Evolutionary conservation across 371 early-diverging fungal genomes (phyloP).

Genomic region (Choanephora cucurbitarum): DNA sequence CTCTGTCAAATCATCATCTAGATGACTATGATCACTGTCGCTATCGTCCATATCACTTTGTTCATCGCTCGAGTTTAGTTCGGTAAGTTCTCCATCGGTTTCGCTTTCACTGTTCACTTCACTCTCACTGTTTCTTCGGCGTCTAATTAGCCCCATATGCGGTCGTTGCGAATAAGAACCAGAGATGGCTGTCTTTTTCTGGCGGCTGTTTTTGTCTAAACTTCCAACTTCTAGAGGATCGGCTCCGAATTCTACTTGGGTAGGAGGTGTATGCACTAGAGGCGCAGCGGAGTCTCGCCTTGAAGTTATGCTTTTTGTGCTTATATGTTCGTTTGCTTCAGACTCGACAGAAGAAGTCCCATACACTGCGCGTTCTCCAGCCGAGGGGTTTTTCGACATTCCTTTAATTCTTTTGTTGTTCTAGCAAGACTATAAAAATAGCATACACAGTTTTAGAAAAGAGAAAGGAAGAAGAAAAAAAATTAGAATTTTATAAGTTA

Average conservation of each 20-base stretch:
- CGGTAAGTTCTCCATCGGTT: slow-evolving; percentile 21
- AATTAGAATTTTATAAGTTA: neutral
- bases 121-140: slow-evolving; percentile 30
- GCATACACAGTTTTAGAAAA: slow-evolving; percentile 13
- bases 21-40: slow-evolving; percentile 23
- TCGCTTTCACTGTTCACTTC: slow-evolving; percentile 8
- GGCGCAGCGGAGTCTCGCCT: slow-evolving; percentile 53
- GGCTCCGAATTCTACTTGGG: slow-evolving; percentile 3
- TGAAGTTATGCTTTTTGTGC: slow-evolving; percentile 3
- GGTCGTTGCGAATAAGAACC: slow-evolving; percentile 11
- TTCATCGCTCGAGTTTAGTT: slow-evolving; percentile 38
- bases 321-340: neutral
- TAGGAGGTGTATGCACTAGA: slow-evolving; percentile 42
- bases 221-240: slow-evolving; percentile 11
- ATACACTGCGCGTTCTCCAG: slow-evolving; percentile 40
- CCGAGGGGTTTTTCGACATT: slow-evolving; percentile 49
- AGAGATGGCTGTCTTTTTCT: neutral
- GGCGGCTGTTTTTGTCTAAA: neutral
- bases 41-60: slow-evolving; percentile 12
- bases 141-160: slow-evolving; percentile 19
- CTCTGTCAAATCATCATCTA: slow-evolving; percentile 16
- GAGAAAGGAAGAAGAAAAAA: slow-evolving; percentile 8
- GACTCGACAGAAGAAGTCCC: slow-evolving; percentile 36
- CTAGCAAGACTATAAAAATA: slow-evolving; percentile 9
- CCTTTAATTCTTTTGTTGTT: slow-evolving; percentile 12